Base-by-base conservation (phyloP, 352 stramenopile genomes). In the Phytophthora pinifolia region DNA sequence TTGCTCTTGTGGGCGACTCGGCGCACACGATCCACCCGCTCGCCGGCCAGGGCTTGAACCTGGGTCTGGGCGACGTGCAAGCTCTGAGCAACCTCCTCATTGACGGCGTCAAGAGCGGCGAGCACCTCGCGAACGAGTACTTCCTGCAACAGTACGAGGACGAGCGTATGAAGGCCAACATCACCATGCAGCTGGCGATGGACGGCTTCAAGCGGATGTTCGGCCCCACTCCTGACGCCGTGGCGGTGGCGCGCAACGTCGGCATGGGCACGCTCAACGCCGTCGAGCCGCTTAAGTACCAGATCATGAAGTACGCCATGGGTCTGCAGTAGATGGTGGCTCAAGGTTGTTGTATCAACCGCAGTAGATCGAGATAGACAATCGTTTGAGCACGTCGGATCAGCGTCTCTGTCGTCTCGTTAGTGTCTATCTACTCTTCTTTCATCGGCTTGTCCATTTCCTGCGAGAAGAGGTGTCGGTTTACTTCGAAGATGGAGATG, bases 11-110 rank as follows among this genome's bases (percentile, higher is more conserved):
- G 12, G 96, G 96, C 44, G 96, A 98, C 79, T 97, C 96, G 6
- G 96, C 96, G 27, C 96, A 98, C 77, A 96, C 93, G 36, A 94
- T 98, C 50, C 96, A 98, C 75, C 96, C 96, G 30, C 92, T 98
- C 55, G 95, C 95, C 3, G 96, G 96, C 35, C 96, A 98, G 74
- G 94, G 94, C 9, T 74, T 98, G 37, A 98, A 98, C 82, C 72
- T 98, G 39, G 96, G 96, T 13, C 69, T 98, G 20, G 88, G 74
- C 33, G 96, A 98, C 72, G 93, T 97, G 6, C 54, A 88, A 36
- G 74, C 81, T 65, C 76, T 98, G 25, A 72, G 76, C 32, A 47
- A 79, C 38, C 57, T 92, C 45, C 72, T 98, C 12, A 57, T 81
- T 3, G 80, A 94, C 17, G 88, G 83, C 33, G 74, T 95, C 48